Conservation (phyloP, 371 early-diverging fungal genomes). For the Lichtheimia ramosa region DNA sequence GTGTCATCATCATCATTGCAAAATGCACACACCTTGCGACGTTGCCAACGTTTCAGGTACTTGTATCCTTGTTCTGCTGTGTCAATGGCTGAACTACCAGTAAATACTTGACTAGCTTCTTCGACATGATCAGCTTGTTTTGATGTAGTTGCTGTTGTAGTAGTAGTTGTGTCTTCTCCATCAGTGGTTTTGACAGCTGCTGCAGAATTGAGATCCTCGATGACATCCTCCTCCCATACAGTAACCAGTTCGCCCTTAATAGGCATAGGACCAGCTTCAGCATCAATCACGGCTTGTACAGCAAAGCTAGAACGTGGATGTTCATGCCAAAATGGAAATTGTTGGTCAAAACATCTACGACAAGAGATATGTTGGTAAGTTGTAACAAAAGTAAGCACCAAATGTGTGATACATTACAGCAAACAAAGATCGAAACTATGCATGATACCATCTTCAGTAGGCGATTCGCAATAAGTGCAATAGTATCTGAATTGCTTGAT, state of each 20-base stretch:
- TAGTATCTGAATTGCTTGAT: slow-evolving; percentile 74
- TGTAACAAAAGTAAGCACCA: background rate
- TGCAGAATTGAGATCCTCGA: slow-evolving; percentile 28
- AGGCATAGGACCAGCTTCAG: slow-evolving; percentile 48
- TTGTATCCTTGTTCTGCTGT: slow-evolving; percentile 46
- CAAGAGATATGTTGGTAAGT: slow-evolving; percentile 11
- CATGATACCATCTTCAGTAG: slow-evolving; percentile 58
- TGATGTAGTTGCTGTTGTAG: slow-evolving; percentile 12
- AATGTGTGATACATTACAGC: slow-evolving; percentile 25
- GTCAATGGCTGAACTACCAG: slow-evolving; percentile 29
- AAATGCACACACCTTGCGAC: slow-evolving; percentile 69
- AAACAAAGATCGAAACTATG: slow-evolving; percentile 74
- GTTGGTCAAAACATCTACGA: slow-evolving; percentile 70
- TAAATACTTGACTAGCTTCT: slow-evolving; percentile 40
- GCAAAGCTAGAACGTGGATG: slow-evolving; percentile 83
- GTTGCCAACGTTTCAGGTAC: slow-evolving; percentile 51
- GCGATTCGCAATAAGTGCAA: slow-evolving; percentile 81
- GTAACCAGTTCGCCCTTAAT: slow-evolving; percentile 63
- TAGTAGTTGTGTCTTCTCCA: background rate
- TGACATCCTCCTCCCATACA: slow-evolving; percentile 61
- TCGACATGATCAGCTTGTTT: background rate
- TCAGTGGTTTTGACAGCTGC: background rate
- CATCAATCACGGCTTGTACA: slow-evolving; percentile 63
- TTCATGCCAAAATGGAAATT: slow-evolving; percentile 73
- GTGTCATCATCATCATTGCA: slow-evolving; percentile 75